Conservation (phyloP, 148 eudicot genomes). For the Persicaria maculosa region DNA sequence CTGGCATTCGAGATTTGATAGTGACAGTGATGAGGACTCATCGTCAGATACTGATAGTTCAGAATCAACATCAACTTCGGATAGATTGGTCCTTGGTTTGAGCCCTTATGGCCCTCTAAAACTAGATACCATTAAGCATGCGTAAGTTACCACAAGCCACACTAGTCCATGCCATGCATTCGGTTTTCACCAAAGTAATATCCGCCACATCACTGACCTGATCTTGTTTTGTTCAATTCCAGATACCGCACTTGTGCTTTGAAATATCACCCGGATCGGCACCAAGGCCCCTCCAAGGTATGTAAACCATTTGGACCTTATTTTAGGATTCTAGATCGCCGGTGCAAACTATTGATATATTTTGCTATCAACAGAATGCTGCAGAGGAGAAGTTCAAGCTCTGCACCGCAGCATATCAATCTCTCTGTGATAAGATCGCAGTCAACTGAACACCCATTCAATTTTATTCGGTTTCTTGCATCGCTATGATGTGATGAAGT, state of each 20-base stretch:
- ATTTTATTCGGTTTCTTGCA: not conserved
- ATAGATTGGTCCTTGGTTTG: slow-evolving; percentile 69
- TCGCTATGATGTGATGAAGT: not conserved
- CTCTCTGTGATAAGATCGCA: slow-evolving; percentile 63
- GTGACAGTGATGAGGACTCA: slow-evolving; percentile 31
- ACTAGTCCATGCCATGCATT: not conserved
- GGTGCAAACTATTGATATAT: not conserved
- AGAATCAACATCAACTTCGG: slow-evolving; percentile 32
- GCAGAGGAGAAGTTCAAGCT: slow-evolving; percentile 95
- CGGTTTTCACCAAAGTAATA: not conserved
- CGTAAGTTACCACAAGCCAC: slow-evolving; percentile 42
- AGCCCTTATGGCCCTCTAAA: slow-evolving; percentile 72
- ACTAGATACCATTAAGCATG: slow-evolving; percentile 75
- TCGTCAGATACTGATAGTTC: slow-evolving; percentile 33
- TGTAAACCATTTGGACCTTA: not conserved
- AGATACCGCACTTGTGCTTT: slow-evolving; percentile 86
- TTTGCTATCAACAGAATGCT: slow-evolving; percentile 33
- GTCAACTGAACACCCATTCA: slow-evolving; percentile 16
- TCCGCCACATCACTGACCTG: not conserved
- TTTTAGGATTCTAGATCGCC: not conserved
- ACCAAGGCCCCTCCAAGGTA: slow-evolving; percentile 83
- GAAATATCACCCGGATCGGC: slow-evolving; percentile 99
- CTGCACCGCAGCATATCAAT: slow-evolving; percentile 90
- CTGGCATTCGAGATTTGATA: slow-evolving; percentile 33
- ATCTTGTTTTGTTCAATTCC: slow-evolving; percentile 20